Percentiles rank a stretch among this genome's conserved stretches.
Conservation (phyloP, 257 asterid genomes). For the Phtheirospermum japonicum region DNA sequence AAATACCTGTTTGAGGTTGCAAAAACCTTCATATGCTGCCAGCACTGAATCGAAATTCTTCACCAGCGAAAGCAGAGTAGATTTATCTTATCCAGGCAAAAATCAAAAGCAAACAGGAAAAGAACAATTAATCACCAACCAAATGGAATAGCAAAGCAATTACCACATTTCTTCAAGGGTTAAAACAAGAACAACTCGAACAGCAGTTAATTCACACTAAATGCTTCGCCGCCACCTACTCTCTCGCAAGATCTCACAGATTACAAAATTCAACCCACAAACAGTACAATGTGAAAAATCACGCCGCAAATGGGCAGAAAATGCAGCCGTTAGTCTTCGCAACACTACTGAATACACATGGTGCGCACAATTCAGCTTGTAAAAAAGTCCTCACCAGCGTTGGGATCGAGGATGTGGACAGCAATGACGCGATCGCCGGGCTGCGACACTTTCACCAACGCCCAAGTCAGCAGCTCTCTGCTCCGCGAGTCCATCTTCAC, state of each 20-base stretch:
- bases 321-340: no score
- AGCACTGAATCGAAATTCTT: conserved; percentile 68
- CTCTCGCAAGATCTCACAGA: conserved; percentile 5
- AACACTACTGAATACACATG: conserved; percentile 2
- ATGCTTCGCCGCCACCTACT: background rate
- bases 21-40: conserved; percentile 84
- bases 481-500: conserved; percentile 69
- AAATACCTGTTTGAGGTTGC: conserved; percentile 75
- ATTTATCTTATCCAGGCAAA: conserved; percentile 38
- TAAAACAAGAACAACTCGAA: background rate
- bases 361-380: no score
- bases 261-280: background rate
- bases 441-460: conserved; percentile 70
- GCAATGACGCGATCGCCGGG: conserved; percentile 80
- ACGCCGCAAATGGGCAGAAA: no score
- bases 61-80: conserved; percentile 58
- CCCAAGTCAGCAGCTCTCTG: conserved; percentile 82
- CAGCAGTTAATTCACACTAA: background rate
- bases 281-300: no score
- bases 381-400: conserved; percentile 49
- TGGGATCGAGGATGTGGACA: conserved; percentile 56
- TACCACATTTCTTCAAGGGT: conserved; percentile 15
- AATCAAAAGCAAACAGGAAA: conserved; percentile 12
- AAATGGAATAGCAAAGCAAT: conserved; percentile 1
- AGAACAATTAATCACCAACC: conserved; percentile 26